Evolutionary conservation across 2,329 filamentous ascomycete species (phyloP).

Genomic region (Sclerotinia spermophila): DNA sequence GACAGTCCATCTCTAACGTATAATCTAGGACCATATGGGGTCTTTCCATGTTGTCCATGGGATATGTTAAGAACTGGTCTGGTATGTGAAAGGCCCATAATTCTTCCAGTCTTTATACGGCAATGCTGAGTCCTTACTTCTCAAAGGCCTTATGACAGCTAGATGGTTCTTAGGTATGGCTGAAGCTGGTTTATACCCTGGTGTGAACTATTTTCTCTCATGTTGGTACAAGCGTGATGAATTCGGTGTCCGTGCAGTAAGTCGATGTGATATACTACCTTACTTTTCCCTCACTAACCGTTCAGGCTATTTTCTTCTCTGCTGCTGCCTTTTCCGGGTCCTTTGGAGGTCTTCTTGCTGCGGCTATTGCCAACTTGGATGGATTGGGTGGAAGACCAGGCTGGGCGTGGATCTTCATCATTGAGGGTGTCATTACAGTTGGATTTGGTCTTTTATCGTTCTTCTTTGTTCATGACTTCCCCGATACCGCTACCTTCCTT

Average conservation of each 20-base stretch:
- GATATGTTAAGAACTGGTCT: slow-evolving; percentile 34
- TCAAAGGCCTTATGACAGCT: slow-evolving; percentile 30
- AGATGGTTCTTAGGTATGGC: slow-evolving; percentile 64
- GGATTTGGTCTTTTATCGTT: slow-evolving; percentile 37
- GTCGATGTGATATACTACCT: slow-evolving; percentile 31
- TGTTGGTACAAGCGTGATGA: slow-evolving; percentile 73
- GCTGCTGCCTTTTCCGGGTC: slow-evolving; percentile 51
- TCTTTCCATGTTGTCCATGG: slow-evolving; percentile 56
- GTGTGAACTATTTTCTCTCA: slow-evolving; percentile 77
- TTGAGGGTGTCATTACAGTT: slow-evolving; percentile 48
- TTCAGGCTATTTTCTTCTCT: slow-evolving; percentile 53
- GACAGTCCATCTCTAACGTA: slow-evolving; percentile 6
- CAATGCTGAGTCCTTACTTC: not conserved
- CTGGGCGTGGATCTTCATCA: slow-evolving; percentile 51
- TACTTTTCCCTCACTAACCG: slow-evolving; percentile 54
- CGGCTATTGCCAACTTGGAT: slow-evolving; percentile 44
- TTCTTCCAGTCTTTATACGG: not conserved
- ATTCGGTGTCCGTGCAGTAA: slow-evolving; percentile 48
- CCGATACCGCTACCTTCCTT: slow-evolving; percentile 64
- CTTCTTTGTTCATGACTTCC: slow-evolving; percentile 27
- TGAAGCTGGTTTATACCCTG: slow-evolving; percentile 73
- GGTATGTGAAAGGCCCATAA: slow-evolving; percentile 5
- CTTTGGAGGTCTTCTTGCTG: slow-evolving; percentile 45
- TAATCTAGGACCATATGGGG: slow-evolving; percentile 58
- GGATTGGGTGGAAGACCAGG: slow-evolving; percentile 42